phyloP scores from a whole-genome alignment of 305 asterid species.

The Ajuga reptans region DNA sequence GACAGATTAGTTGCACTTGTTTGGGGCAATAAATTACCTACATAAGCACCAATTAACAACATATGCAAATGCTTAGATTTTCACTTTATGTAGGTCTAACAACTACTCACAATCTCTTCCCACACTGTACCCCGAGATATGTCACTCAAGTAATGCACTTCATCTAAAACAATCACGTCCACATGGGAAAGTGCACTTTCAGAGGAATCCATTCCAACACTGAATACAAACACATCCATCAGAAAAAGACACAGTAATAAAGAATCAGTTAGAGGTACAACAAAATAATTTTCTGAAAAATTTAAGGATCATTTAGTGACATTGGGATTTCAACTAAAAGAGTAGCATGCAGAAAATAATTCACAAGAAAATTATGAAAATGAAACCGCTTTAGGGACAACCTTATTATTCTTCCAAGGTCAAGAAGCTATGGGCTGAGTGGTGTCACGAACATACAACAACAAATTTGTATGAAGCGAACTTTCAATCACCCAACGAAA shows the following conservation, averaged over 20 bases:
- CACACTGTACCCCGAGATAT: slow-evolving; percentile 97
- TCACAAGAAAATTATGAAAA: background rate
- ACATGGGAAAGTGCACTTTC: slow-evolving; percentile 83
- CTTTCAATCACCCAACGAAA: slow-evolving; percentile 13
- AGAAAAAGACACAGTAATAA: slow-evolving; percentile 19
- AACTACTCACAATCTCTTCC: slow-evolving; percentile 94
- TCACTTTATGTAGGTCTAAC: slow-evolving; percentile 21
- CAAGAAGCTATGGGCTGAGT: slow-evolving; percentile 6
- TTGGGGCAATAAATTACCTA: slow-evolving; percentile 98
- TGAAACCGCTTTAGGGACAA: background rate
- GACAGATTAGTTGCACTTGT: slow-evolving; percentile 93
- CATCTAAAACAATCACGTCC: slow-evolving; percentile 96
- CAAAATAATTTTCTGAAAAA: background rate
- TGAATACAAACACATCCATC: slow-evolving; percentile 32
- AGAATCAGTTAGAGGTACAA: background rate
- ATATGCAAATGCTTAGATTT: slow-evolving; percentile 16
- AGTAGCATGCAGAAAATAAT: slow-evolving; percentile 5
- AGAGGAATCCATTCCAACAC: slow-evolving; percentile 77
- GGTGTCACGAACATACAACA: slow-evolving; percentile 11
- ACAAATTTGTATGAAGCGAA: background rate
- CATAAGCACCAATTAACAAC: slow-evolving; percentile 33
- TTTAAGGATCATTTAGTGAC: slow-evolving; percentile 1
- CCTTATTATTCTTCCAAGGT: background rate
- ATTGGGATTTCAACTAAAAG: slow-evolving; percentile 1
- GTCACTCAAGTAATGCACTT: slow-evolving; percentile 98